Evolutionary conservation across 2,329 filamentous ascomycete species (phyloP).

Genomic region (Chalaropsis ovoidea): DNA sequence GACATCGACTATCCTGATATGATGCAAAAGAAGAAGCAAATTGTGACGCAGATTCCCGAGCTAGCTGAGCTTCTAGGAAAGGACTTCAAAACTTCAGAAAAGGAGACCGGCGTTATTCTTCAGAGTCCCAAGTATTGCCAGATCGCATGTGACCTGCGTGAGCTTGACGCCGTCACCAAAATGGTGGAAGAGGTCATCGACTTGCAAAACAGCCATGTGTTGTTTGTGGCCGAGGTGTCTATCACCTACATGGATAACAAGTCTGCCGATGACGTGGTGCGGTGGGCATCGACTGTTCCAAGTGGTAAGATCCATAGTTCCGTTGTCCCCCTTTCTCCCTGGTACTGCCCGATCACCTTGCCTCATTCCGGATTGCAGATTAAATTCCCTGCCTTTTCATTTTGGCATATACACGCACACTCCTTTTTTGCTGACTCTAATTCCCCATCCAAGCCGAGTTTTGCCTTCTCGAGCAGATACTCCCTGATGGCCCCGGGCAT

Average conservation of each 20-base stretch:
- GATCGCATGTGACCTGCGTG: constrained; percentile 68
- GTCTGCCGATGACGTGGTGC: constrained; percentile 62
- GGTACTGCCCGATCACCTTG: not conserved
- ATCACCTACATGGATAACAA: constrained; percentile 77
- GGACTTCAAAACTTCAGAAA: constrained; percentile 30
- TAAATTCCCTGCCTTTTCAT: not conserved
- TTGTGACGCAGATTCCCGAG: constrained; percentile 54
- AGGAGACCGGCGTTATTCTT: constrained; percentile 42
- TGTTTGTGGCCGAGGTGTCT: constrained; percentile 84
- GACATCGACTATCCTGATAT: constrained; percentile 80
- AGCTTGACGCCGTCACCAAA: constrained; percentile 50
- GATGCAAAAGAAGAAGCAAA: constrained; percentile 60
- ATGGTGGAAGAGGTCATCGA: constrained; percentile 51
- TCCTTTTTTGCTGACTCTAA: constrained; percentile 28
- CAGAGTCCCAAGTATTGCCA: constrained; percentile 63
- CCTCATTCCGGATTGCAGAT: too few relatives aligned
- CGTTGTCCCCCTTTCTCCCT: not conserved
- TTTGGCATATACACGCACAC: constrained; percentile 7
- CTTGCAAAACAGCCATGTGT: constrained; percentile 48
- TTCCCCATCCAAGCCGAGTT: constrained; percentile 53
- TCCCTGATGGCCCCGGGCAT: constrained; percentile 66
- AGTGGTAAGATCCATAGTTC: constrained; percentile 43
- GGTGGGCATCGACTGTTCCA: constrained; percentile 63
- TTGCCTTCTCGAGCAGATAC: constrained; percentile 74
- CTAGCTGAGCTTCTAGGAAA: constrained; percentile 37